Conservation (phyloP, 305 asterid genomes). For the Solanum hybrid region DNA sequence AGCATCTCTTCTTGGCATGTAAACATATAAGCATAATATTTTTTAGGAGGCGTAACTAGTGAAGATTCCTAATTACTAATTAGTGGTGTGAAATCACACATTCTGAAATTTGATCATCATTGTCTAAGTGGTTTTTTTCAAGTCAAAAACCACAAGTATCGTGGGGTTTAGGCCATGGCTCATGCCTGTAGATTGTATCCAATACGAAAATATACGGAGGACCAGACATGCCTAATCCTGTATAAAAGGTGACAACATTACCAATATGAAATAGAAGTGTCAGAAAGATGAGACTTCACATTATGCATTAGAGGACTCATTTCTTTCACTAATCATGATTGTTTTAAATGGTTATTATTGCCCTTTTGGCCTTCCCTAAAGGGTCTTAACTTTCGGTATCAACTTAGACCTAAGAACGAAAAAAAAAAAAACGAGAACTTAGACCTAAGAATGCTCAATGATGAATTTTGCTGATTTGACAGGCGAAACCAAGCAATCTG, state of each 20-base stretch:
- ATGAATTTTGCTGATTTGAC: constrained; percentile 10
- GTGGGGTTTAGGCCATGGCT: background rate
- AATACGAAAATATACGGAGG: background rate
- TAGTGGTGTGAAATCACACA: background rate
- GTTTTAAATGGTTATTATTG: background rate
- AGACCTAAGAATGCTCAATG: background rate
- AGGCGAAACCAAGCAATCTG: constrained; percentile 37
- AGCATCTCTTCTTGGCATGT: background rate
- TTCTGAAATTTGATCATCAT: background rate
- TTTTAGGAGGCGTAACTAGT: background rate
- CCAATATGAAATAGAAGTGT: background rate
- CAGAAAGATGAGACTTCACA: background rate
- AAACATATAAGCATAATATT: background rate
- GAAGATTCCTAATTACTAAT: background rate
- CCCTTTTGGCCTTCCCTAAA: background rate
- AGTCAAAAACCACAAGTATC: background rate
- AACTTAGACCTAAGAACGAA: background rate
- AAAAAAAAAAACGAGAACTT: background rate
- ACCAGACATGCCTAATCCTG: background rate
- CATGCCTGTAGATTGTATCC: background rate
- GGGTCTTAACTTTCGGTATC: background rate
- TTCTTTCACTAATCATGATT: background rate
- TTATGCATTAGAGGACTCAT: background rate
- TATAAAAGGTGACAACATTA: background rate
- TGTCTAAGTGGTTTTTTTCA: background rate